Evolutionary conservation across 139 green algal genomes (phyloP).

Genomic region (Zygnema circumcarinatum): DNA sequence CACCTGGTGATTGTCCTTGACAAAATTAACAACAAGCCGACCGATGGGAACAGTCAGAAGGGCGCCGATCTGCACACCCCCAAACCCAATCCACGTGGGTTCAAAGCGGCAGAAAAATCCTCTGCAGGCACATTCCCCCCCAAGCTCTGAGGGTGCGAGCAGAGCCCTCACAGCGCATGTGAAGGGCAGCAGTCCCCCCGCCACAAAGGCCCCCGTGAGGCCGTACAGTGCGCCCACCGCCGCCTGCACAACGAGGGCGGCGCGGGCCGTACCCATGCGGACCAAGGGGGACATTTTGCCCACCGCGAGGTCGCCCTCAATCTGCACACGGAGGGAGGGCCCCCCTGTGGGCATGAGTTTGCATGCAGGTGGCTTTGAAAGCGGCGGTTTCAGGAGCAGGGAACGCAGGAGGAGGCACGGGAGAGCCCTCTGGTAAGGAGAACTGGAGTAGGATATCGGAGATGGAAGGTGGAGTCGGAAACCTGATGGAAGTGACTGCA

Average conservation of each 20-base stretch:
- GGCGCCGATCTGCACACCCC: constrained; percentile 13
- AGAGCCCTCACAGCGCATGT: constrained; percentile 13
- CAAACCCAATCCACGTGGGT: not conserved
- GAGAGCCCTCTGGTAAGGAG: not conserved
- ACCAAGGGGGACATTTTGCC: constrained; percentile 53
- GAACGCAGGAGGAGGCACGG: not conserved
- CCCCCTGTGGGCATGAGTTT: not conserved
- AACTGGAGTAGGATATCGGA: not conserved
- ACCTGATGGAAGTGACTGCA: constrained; percentile 93
- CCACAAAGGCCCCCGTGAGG: constrained; percentile 30
- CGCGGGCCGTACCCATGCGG: constrained; percentile 21
- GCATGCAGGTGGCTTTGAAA: not conserved
- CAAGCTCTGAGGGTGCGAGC: not conserved
- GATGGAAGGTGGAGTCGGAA: not conserved
- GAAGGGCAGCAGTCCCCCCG: not conserved
- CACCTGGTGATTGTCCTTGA: constrained; percentile 34
- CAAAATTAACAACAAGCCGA: constrained; percentile 16
- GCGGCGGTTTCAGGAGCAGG: not conserved
- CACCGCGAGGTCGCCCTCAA: constrained; percentile 38
- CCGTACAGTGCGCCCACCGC: constrained; percentile 15
- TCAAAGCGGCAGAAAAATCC: not conserved
- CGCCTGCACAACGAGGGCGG: not conserved
- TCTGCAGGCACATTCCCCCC: not conserved
- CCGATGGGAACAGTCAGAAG: constrained; percentile 35
- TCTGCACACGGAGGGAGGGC: constrained; percentile 16